These are phyloP conservation scores for Picochlorum costavermella DNA, from an alignment of 139 green algal species.

Conservation along the genomic window DNA sequence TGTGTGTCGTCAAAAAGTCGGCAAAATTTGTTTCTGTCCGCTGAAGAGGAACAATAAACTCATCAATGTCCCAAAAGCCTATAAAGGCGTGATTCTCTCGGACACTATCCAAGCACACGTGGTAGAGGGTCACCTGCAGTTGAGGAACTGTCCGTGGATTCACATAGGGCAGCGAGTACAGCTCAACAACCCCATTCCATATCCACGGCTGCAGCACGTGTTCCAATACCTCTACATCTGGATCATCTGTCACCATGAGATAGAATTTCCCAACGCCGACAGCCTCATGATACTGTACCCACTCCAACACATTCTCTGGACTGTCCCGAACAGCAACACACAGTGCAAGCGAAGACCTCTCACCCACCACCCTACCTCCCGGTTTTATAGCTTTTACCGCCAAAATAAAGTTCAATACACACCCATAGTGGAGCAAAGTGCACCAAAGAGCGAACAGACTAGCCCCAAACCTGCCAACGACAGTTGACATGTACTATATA, in stretches of 20 bases:
- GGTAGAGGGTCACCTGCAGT: slow-evolving; percentile 21
- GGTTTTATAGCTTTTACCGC: neutral
- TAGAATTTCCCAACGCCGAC: slow-evolving; percentile 15
- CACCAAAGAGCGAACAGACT: too few species aligned
- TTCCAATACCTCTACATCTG: neutral
- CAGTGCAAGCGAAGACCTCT: slow-evolving; percentile 7
- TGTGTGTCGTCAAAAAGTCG: neutral
- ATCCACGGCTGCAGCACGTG: neutral
- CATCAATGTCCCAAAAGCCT: slow-evolving; percentile 23
- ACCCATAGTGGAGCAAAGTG: neutral
- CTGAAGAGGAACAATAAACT: slow-evolving; percentile 14
- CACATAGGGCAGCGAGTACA: slow-evolving; percentile 12
- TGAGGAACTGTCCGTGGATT: slow-evolving; percentile 10
- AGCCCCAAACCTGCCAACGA: too few species aligned
- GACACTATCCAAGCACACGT: slow-evolving; percentile 6
- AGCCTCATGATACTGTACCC: slow-evolving; percentile 16
- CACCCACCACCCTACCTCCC: neutral
- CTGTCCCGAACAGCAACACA: slow-evolving; percentile 11
- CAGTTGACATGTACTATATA: too few species aligned
- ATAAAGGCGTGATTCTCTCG: slow-evolving; percentile 10
- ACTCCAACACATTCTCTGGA: slow-evolving; percentile 10
- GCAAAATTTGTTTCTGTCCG: neutral
- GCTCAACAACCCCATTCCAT: slow-evolving; percentile 4
- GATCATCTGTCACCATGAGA: slow-evolving; percentile 19
- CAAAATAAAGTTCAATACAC: neutral